Evolutionary conservation across 345 rosid genomes (phyloP).

Genomic region (Citrus australasica): DNA sequence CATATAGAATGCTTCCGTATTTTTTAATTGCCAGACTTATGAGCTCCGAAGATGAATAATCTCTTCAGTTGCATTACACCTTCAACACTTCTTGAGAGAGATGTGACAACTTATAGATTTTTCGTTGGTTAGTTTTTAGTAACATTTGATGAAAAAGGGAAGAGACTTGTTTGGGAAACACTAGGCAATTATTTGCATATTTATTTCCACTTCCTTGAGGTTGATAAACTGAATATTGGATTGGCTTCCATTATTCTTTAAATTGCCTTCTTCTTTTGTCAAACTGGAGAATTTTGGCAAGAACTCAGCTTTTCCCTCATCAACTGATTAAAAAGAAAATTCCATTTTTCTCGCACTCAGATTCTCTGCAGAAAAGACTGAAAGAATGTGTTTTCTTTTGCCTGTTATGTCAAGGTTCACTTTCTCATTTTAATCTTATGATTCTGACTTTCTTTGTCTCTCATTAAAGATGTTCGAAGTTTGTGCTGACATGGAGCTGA

Average conservation of each 20-base stretch:
- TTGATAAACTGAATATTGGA: not conserved
- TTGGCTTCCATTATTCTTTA: not conserved
- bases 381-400: not conserved
- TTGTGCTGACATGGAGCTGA: constrained; percentile 54
- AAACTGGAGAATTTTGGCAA: not conserved
- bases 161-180: not conserved
- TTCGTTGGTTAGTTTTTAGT: not conserved
- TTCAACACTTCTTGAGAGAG: not conserved
- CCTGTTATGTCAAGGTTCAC: not conserved
- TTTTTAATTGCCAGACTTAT: not conserved
- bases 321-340: not conserved
- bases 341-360: not conserved
- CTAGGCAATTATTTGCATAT: not conserved
- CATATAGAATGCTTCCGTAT: not conserved
- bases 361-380: not conserved
- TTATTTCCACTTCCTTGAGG: not conserved
- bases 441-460: constrained; percentile 15
- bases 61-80: not conserved
- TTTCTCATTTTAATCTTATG: not conserved
- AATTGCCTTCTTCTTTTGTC: not conserved
- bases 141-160: too few relatives aligned
- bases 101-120: not conserved
- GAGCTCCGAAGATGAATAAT: not conserved
- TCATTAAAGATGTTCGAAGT: constrained; percentile 69
- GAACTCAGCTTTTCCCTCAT: not conserved